Evolutionary conservation across 257 asterid species (phyloP), one percentile per base, ranked within the genome.

Genomic region (Capsicum chinense): DNA sequence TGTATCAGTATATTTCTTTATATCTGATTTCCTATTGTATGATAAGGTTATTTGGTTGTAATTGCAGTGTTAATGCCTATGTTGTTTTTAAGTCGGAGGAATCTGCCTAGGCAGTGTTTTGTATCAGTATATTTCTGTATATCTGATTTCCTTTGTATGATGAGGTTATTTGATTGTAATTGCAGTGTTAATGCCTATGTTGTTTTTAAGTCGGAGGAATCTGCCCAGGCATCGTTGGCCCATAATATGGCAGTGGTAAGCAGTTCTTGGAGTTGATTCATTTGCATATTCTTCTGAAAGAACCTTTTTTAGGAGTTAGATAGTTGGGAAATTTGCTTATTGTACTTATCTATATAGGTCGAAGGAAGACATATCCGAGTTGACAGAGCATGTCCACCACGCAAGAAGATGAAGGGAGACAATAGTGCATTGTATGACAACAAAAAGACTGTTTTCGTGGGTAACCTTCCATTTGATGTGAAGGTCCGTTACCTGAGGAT

Each of bases 311-410:
- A 4, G 81, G 21, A 21, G 48, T 52, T 62, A 9, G 81, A 76
- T 76, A 50, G 48, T 76, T 26, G 26, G 19, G 47, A 26, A 16
- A 39, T 21, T 80, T 80, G 35, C 42, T 39, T 39, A 64, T 12
- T 19, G 37, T 85, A 81, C 79, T 79, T 88, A 82, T 80, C 88
- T 48, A 2, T 87, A 58, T 84, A 97, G 99, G 92, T 97, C 85
- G 94, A 91, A 85, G 98, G 98, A 84, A 91, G 95, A 88, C 99
- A 95, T 88, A 92, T 97, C 83, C 97, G 98, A 64, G 98, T 97
- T 70, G 98, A 97, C 87, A 90, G 97, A 90, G 98, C 99, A 50
- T 95, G 99, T 89, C 99, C 99, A 82, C 99, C 99, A 0, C 95
- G 97, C 76, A 97, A 97, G 95, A 97, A 95, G 89, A 82, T 92